phyloP scores from a whole-genome alignment of 2,329 filamentous ascomycete species.

The Cladosporium sp. region DNA sequence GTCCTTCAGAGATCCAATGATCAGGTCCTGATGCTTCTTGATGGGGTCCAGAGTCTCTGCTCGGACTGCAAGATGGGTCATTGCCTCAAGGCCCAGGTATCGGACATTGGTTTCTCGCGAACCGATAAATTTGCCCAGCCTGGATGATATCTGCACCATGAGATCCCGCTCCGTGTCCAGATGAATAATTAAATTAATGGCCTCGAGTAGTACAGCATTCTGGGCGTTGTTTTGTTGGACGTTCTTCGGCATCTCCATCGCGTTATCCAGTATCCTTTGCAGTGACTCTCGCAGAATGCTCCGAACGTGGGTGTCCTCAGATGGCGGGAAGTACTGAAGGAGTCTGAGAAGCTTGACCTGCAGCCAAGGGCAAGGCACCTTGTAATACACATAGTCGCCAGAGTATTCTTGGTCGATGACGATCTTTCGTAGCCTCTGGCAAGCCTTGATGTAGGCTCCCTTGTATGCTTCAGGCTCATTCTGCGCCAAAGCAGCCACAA shows the following conservation, averaged over 20 bases:
- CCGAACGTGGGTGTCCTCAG: constrained; percentile 87
- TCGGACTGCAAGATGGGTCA: constrained; percentile 93
- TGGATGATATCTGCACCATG: constrained; percentile 91
- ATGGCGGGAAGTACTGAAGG: constrained; percentile 92
- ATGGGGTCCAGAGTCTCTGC: constrained; percentile 94
- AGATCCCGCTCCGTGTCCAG: constrained; percentile 89
- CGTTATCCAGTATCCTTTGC: constrained; percentile 82
- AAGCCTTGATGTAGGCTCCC: constrained; percentile 89
- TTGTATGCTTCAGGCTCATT: constrained; percentile 93
- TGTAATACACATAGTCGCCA: constrained; percentile 94
- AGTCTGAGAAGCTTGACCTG: constrained; percentile 89
- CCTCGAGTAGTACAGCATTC: constrained; percentile 95
- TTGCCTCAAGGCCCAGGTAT: constrained; percentile 91
- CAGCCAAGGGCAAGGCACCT: constrained; percentile 98
- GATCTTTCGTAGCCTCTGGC: constrained; percentile 79
- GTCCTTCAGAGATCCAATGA: constrained; percentile 88
- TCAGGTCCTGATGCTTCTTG: constrained; percentile 95
- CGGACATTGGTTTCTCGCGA: constrained; percentile 96
- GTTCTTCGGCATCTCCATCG: constrained; percentile 92
- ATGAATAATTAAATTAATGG: constrained; percentile 97
- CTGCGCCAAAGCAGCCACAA: constrained; percentile 90
- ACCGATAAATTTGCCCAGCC: constrained; percentile 90
- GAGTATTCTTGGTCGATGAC: constrained; percentile 85
- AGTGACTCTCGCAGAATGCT: constrained; percentile 87
- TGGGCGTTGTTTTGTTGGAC: constrained; percentile 99